phyloP scores from a whole-genome alignment of 192 early-diverging fungal genomes.

The Rhizoclosmatium globosum region DNA sequence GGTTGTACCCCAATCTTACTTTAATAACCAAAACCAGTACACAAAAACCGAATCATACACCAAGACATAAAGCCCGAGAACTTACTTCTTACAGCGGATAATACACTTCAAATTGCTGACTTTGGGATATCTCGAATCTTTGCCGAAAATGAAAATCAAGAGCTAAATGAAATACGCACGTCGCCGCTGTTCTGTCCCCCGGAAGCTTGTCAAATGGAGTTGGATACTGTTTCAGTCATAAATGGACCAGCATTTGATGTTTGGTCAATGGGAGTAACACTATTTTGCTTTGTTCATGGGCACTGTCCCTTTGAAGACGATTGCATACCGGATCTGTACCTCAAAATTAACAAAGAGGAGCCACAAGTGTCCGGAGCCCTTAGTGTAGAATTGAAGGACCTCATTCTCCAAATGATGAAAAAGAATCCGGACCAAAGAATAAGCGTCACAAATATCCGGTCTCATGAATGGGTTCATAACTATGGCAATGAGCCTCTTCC shows the following conservation, averaged over 20 bases:
- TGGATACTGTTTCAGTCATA: slow-evolving; percentile 30
- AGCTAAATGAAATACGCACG: slow-evolving; percentile 57
- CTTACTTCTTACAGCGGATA: slow-evolving; percentile 52
- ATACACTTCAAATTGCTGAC: slow-evolving; percentile 62
- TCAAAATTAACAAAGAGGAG: slow-evolving; percentile 49
- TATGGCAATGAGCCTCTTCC: slow-evolving; percentile 46
- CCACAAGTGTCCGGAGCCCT: slow-evolving; percentile 39
- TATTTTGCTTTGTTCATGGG: slow-evolving; percentile 68
- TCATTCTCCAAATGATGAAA: slow-evolving; percentile 53
- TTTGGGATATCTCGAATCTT: slow-evolving; percentile 72
- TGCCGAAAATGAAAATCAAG: slow-evolving; percentile 53
- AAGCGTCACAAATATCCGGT: slow-evolving; percentile 45
- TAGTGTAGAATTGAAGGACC: slow-evolving; percentile 39
- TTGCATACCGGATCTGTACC: slow-evolving; percentile 46
- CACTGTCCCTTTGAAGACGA: slow-evolving; percentile 60
- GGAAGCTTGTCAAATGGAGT: slow-evolving; percentile 50
- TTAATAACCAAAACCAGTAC: slow-evolving; percentile 47
- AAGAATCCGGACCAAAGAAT: slow-evolving; percentile 53
- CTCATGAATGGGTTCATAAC: slow-evolving; percentile 55
- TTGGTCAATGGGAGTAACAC: slow-evolving; percentile 67
- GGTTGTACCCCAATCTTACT: background rate
- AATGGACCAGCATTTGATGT: slow-evolving; percentile 60
- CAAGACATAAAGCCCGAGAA: slow-evolving; percentile 70
- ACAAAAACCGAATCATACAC: slow-evolving; percentile 65
- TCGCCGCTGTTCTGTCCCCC: slow-evolving; percentile 63